Base-by-base conservation (phyloP, 2,329 filamentous ascomycete genomes). In the Trichoderma semiorbis region DNA sequence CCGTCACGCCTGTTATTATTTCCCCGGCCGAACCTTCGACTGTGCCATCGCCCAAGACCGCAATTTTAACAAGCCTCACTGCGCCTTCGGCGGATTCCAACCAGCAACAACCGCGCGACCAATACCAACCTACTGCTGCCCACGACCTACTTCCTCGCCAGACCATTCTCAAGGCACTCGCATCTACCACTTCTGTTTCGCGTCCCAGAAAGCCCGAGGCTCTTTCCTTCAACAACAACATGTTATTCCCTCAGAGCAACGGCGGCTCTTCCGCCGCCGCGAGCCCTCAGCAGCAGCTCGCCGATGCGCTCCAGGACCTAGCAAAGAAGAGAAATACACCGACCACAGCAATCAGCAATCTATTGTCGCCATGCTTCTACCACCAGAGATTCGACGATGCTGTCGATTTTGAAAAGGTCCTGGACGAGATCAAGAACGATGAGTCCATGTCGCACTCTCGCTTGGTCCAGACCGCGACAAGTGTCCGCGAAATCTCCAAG, bases 321-420 rank as follows among this genome's bases (percentile, higher is more conserved):
- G 85, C 85, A 72, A 81, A 79, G 74, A 78, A 79, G 77, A 80
- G 78, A 79, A 80, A 78, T 39, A 78, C 79, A 10, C 77, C 81
- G 60, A 75, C 77, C 21, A 76, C 78, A 70, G 76, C 87, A 18
- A 86, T 95, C 75, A 88, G 91, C 12, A 87, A 77, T 12, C 84
- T 98, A 68, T 92, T 95, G 77, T 98, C 95, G 58, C 96, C 96
- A 16, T 99, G 96, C 84, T 99, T 97, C 84, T 98, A 97, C 84
- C 96, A 99, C 83, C 93, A 97, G 83, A 90, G 95, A 74, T 99
- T 99, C 79, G 96, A 98, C 77, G 94, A 97, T 79, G 93, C 95
- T 10, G 94, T 99, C 76, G 94, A 99, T 80, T 94, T 98, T 72
- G 93, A 96, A 76, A 96, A 93, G 82, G 94, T 99, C 7, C 86